Evolutionary conservation across 1,139 yeast genomes (phyloP).

Genomic region (Pichia cactophila): DNA sequence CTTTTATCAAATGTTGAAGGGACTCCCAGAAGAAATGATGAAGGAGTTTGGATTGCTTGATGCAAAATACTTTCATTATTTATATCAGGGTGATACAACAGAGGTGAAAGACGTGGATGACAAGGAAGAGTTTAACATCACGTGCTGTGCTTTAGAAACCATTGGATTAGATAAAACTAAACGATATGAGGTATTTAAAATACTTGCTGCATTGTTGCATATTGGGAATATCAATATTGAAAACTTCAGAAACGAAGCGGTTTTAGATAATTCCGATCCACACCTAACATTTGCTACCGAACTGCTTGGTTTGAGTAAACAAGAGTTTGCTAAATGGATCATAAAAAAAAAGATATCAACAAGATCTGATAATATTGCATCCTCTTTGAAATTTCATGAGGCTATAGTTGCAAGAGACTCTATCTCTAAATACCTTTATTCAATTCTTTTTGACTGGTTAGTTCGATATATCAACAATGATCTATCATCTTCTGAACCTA

Average conservation of each 20-base stretch:
- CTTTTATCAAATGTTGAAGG: constrained; percentile 82
- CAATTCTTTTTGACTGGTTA: constrained; percentile 92
- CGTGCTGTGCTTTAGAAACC: constrained; percentile 65
- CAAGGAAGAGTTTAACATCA: constrained; percentile 61
- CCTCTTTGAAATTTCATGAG: constrained; percentile 75
- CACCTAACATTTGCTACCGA: constrained; percentile 75
- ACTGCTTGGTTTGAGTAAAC: constrained; percentile 71
- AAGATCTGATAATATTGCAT: constrained; percentile 81
- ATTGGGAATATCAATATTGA: constrained; percentile 87
- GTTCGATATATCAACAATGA: constrained; percentile 76
- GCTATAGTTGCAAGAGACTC: constrained; percentile 93
- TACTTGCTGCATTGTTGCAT: constrained; percentile 90
- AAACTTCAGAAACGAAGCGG: constrained; percentile 80
- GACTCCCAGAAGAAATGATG: constrained; percentile 57
- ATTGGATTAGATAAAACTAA: constrained; percentile 61
- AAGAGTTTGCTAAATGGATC: constrained; percentile 79
- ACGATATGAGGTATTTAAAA: constrained; percentile 65
- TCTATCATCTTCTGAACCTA: constrained; percentile 64
- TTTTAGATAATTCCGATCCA: constrained; percentile 76
- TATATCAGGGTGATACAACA: constrained; percentile 82
- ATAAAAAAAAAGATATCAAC: constrained; percentile 87
- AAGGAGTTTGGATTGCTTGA: constrained; percentile 50
- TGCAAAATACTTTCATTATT: constrained; percentile 67
- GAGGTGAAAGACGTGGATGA: constrained; percentile 76
- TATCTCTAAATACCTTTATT: constrained; percentile 86